These are phyloP conservation scores for Mallotus repandus DNA, from an alignment of 441 rosid species.

Conservation along the genomic window DNA sequence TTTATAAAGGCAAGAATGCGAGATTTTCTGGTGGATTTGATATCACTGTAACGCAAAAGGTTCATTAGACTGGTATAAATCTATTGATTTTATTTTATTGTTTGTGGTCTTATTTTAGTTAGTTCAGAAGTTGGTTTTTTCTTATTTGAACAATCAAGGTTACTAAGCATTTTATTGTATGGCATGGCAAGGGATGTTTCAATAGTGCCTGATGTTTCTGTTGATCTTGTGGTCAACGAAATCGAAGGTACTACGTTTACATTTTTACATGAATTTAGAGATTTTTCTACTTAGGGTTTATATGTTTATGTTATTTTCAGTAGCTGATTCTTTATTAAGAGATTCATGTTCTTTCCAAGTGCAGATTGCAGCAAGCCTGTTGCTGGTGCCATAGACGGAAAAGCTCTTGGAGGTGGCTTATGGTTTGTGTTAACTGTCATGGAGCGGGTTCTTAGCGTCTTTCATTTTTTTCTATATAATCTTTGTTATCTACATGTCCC, in stretches of 20 bases:
- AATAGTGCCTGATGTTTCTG: constrained; percentile 72
- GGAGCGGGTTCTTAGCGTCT: background rate
- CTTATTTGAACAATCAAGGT: no score
- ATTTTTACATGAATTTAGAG: no score
- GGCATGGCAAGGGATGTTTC: constrained; percentile 65
- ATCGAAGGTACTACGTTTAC: constrained; percentile 71
- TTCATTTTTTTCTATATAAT: constrained; percentile 4
- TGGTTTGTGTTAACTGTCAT: constrained; percentile 51
- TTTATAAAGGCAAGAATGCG: constrained; percentile 68
- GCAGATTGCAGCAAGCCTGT: no score
- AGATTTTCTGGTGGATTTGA: constrained; percentile 95
- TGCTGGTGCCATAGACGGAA: constrained; percentile 95
- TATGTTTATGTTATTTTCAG: background rate
- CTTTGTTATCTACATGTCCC: constrained; percentile 75
- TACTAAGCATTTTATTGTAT: constrained; percentile 9
- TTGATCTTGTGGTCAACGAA: constrained; percentile 68
- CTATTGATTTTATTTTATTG: no score
- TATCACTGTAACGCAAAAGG: constrained; percentile 69
- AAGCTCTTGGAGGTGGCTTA: constrained; percentile 97
- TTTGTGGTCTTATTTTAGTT: no score
- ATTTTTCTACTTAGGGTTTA: background rate
- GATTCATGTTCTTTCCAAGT: constrained; percentile 14
- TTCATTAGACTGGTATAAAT: constrained; percentile 65
- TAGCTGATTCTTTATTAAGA: background rate
- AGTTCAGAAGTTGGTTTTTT: no score